Evolutionary conservation across 2,329 filamentous ascomycete species (phyloP), one percentile per base, ranked within the genome.

Genomic region (Leptographium lundbergii): DNA sequence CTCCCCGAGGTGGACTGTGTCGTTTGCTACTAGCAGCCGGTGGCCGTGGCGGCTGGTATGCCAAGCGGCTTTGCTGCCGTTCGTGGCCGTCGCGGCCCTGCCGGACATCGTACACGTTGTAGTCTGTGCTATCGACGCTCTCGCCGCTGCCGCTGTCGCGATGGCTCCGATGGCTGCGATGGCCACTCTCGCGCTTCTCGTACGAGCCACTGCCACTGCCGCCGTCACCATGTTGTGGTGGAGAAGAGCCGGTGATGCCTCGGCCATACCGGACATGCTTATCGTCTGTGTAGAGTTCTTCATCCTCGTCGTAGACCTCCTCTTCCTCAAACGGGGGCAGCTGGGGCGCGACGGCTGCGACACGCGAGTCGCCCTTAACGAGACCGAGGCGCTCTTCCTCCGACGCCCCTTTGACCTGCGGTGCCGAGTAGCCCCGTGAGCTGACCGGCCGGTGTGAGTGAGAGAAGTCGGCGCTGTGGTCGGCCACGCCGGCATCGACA

Each of bases 301-400:
- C 39, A 34, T 58, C 36, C 0, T 57, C 53, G 25, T 56, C 56
- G 36, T 32, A 57, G 4, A 32, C 45, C 13, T 61, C 62, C 60
- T 67, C 61, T 7, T 68, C 66, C 3, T 69, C 69, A 7, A 72
- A 74, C 13, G 66, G 68, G 9, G 69, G 71, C 32, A 73, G 64
- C 17, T 66, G 62, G 10, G 73, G 69, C 64, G 42, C 45, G n/a
- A 9, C 17, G 7, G 14, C 34, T 22, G 47, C 11, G 13, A 27
- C 14, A 22, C 69, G 69, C 25, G 67, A 68, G 67, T 90, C 87
- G 29, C 88, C 87, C 65, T 86, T 87, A n/a, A 95, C 90, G 5
- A 96, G 79, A 0, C 90, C 91, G 7, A 92, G 71, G 22, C 82
- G 77, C 72, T 95, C 91, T 72, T 96, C 91, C 69, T 95, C 91